Evolutionary conservation across 768 basidiomycete species (phyloP).

Genomic region (Tremella mesenterica): DNA sequence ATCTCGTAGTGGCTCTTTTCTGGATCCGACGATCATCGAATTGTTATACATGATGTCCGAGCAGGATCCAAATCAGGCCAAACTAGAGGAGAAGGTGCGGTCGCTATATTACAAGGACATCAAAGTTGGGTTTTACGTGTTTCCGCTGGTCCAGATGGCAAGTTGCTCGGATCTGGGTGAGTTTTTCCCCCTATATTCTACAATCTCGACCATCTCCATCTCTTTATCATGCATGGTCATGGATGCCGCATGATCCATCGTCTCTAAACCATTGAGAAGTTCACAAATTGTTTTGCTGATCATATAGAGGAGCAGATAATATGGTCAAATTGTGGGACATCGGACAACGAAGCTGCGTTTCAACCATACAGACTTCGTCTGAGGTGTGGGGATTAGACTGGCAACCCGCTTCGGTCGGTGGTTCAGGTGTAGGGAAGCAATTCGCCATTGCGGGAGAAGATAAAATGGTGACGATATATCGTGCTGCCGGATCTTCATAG

Average conservation of each 20-base stretch:
- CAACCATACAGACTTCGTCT: constrained; percentile 21
- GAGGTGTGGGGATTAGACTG: constrained; percentile 42
- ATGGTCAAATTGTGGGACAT: constrained; percentile 42
- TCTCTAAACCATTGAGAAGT: not conserved
- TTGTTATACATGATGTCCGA: constrained; percentile 83
- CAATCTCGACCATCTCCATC: not conserved
- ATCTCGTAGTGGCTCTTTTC: constrained; percentile 64
- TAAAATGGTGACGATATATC: constrained; percentile 32
- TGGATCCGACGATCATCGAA: constrained; percentile 84
- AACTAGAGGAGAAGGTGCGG: constrained; percentile 59
- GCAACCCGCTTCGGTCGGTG: constrained; percentile 31
- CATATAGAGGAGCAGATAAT: constrained; percentile 37
- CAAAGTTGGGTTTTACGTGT: constrained; percentile 81
- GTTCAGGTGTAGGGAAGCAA: constrained; percentile 36
- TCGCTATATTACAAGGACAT: constrained; percentile 79
- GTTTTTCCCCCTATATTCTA: constrained; percentile 25
- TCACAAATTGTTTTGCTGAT: not conserved
- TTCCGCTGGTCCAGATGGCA: constrained; percentile 72
- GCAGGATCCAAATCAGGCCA: constrained; percentile 47
- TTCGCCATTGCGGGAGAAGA: constrained; percentile 41
- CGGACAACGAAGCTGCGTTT: constrained; percentile 39
- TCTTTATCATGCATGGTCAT: not conserved
- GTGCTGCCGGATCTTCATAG: constrained; percentile 38
- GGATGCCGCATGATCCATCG: not conserved
- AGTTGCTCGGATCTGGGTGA: constrained; percentile 72